Evolutionary conservation across 345 rosid species (phyloP), one percentile per base, ranked within the genome.

Genomic region (Mallotus nudiflorus): DNA sequence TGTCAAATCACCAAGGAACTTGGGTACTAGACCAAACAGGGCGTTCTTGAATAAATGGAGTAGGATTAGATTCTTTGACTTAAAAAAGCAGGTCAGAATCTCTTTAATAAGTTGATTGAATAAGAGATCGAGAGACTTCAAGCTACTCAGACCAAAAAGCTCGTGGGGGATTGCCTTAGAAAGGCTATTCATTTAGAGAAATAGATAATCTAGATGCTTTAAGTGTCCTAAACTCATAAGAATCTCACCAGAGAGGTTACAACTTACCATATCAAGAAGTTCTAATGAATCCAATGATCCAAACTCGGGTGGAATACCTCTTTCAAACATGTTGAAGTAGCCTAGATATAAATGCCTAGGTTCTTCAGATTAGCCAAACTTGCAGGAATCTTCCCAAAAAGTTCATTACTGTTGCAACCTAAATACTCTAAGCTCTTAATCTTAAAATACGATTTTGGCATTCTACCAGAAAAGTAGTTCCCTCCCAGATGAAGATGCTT

Each of bases 191-290:
- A 82, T 0, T 24, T 89, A 96, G 22, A 93, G 94, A 62, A 89
- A 91, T 84, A 93, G 42, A 0, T 85, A 10, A 40, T 89, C 35
- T 63, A 93, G 72, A 52, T 78, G 81, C 65, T 78, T 87, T 45
- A 93, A 78, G 6, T 82, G 81, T 59, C 91, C 52, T 66, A 91
- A 71, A 57, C 83, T 85, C 16, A 76, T 53, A 2, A 97, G 98
- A 72, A 93, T 85, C 66, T 86, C 87, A 16, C 98, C 97, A 16
- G 87, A 71, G 39, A 91, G 82, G n/a, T 80, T 82, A 73, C 97
- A 89, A 16, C 60, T 64, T 4, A 80, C 87, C 93, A 93, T 84
- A 75, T 91, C 96, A 0, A 93, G 89, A 7, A 64, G 0, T 50
- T 75, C 73, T 19, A 93, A 93, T 6, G 71, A 75, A 29, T 79